These are phyloP conservation scores for Dendrobium huoshanense DNA, from an alignment of 106 monocot genomes.

Conservation along the genomic window DNA sequence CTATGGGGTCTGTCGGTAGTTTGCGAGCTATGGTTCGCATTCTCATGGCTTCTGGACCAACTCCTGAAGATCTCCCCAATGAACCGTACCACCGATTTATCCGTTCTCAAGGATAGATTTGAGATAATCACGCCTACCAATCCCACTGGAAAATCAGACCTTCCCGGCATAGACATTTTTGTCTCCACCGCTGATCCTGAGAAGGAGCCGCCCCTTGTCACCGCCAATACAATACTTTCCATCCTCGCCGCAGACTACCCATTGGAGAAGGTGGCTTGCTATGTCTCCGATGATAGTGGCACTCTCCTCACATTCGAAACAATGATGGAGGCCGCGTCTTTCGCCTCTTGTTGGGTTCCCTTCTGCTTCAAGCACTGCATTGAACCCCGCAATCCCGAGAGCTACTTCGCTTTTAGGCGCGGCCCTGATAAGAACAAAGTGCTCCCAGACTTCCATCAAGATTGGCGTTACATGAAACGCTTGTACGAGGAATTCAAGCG, in stretches of 20 bases:
- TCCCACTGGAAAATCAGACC: constrained; percentile 39
- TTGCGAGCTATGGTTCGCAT: constrained; percentile 67
- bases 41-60: constrained; percentile 79
- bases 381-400: constrained; percentile 49
- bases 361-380: constrained; percentile 47
- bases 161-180: constrained; percentile 62
- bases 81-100: constrained; percentile 50
- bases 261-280: constrained; percentile 12
- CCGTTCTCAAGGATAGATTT: constrained; percentile 41
- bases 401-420: constrained; percentile 42
- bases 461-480: constrained; percentile 37
- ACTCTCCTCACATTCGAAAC: constrained; percentile 14
- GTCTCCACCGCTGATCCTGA: constrained; percentile 56
- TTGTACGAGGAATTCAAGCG: constrained; percentile 65
- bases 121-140: constrained; percentile 23
- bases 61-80: constrained; percentile 57
- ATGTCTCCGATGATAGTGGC: constrained; percentile 6
- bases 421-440: constrained; percentile 54
- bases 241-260: constrained; percentile 18
- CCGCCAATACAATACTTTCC: constrained; percentile 57
- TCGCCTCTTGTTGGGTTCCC: constrained; percentile 44
- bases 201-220: constrained; percentile 52
- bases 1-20: constrained; percentile 69
- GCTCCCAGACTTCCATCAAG: constrained; percentile 39
- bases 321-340: constrained; percentile 49